Conservation (phyloP, 371 early-diverging fungal species). For the Apophysomyces sp. region DNA sequence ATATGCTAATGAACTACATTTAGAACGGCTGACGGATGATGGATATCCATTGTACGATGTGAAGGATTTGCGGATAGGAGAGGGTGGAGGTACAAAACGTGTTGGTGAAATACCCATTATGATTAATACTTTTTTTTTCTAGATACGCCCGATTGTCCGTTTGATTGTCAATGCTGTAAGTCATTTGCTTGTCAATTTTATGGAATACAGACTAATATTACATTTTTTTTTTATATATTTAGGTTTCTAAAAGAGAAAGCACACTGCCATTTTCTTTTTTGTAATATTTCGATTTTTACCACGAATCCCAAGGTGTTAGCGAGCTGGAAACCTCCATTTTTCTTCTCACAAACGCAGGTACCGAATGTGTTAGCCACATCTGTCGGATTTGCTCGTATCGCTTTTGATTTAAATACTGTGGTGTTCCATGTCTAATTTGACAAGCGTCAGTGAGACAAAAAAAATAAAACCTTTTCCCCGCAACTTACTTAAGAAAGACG, state of each 20-base stretch:
- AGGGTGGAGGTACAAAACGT: slow-evolving; percentile 21
- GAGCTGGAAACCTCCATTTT: slow-evolving; percentile 68
- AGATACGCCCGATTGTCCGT: slow-evolving; percentile 52
- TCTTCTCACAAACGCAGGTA: slow-evolving; percentile 87
- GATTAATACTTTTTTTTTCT: background rate
- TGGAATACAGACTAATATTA: background rate
- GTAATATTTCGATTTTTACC: slow-evolving; percentile 13
- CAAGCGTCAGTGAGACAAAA: background rate
- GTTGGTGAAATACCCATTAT: background rate
- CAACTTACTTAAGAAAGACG: slow-evolving; percentile 27
- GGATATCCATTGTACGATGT: slow-evolving; percentile 54
- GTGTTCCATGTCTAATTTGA: slow-evolving; percentile 72
- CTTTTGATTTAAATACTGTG: slow-evolving; percentile 78
- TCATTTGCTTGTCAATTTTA: background rate
- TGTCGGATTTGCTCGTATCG: slow-evolving; percentile 89
- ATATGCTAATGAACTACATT: background rate
- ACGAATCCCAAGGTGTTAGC: slow-evolving; percentile 35
- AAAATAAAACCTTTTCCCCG: background rate
- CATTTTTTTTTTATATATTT: background rate
- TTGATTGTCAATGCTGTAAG: slow-evolving; percentile 53
- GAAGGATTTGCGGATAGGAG: slow-evolving; percentile 42
- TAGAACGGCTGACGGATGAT: slow-evolving; percentile 53
- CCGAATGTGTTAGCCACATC: slow-evolving; percentile 81
- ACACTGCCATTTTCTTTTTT: background rate
- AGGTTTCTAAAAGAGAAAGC: background rate